Base-by-base conservation (phyloP, 1,139 yeast species). In the Candida freyschussii region DNA sequence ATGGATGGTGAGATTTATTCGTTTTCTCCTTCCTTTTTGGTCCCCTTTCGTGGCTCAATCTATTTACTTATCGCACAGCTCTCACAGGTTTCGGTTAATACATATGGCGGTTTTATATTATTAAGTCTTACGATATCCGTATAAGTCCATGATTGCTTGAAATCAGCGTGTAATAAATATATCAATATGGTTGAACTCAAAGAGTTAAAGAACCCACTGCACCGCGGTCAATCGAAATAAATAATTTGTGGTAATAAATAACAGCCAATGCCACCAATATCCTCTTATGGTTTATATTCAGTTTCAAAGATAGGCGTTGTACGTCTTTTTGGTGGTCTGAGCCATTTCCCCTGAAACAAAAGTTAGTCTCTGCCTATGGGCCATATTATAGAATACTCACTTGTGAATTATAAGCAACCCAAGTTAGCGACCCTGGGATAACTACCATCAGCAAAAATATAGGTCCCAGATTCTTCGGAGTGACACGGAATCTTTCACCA, bases 281-380 rank as follows among this genome's bases (percentile, higher is more conserved):
- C 7, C 20, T 13, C 4, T 35, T 25, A 36, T 29, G 44, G 44
- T 24, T 43, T 44, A 32, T 33, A 47, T 13, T 47, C 52, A 2
- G 44, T 33, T 18, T 46, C 52, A 31, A 40, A 35, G 17, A 43
- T 37, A 2, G 49, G 45, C 10, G 40, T 33, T 11, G 42, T 30
- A 18, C 52, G 43, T 44, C 46, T 46, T 27, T 37, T 40, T 13
- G 41, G 39, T 8, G 25, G 28, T 41, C 52, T 45, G 13, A 46
- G 35, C 32, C 36, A 44, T 27, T 42, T 41, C 13, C 50, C 50
- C 43, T 45, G 12, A 10, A 12, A 11, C 9, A 17, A 13, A 13
- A n/a, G 27, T 32, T 26, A 26, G 24, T 15, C 14, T n/a, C 14
- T 7, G 7, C 6, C 15, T 9, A 17, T 15, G 15, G 11, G 9